A percentile compares a stretch with the other conserved stretches of the same genome.
Evolutionary conservation across 2,329 filamentous ascomycete species (phyloP).

Genomic region (Geosmithia morbida): DNA sequence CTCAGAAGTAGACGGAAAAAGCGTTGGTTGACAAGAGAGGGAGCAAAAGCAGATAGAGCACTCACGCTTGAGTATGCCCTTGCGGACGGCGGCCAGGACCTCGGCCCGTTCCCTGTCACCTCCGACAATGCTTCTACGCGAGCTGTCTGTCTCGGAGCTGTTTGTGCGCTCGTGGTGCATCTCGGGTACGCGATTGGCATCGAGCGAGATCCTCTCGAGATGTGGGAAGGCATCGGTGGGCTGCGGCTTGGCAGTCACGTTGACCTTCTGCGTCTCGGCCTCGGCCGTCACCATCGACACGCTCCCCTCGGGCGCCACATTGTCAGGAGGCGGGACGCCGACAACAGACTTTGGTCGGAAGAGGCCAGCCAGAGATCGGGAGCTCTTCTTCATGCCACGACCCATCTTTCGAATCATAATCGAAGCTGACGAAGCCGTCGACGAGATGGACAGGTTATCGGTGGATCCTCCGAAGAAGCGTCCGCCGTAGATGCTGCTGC

Average conservation of each 20-base stretch:
- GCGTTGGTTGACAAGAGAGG: too few species aligned
- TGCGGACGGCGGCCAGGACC: constrained; percentile 80
- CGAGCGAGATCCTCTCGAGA: constrained; percentile 68
- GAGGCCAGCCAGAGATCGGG: constrained; percentile 78
- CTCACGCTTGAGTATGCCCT: constrained; percentile 87
- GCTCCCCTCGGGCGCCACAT: constrained; percentile 49
- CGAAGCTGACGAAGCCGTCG: constrained; percentile 77
- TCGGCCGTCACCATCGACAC: constrained; percentile 95
- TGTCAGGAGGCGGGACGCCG: constrained; percentile 60
- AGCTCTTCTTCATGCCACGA: constrained; percentile 91
- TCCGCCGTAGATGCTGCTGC: constrained; percentile 84
- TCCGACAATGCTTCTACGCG: constrained; percentile 80
- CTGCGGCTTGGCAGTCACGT: constrained; percentile 57
- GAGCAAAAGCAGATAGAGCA: neutral
- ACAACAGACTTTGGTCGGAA: constrained; percentile 90
- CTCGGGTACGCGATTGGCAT: constrained; percentile 38
- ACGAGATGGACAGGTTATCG: constrained; percentile 86
- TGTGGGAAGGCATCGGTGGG: constrained; percentile 63
- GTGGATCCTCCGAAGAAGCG: constrained; percentile 82
- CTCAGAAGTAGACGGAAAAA: too few species aligned
- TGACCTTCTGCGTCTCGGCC: constrained; percentile 73
- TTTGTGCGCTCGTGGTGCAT: constrained; percentile 33
- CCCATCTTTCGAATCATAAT: constrained; percentile 99
- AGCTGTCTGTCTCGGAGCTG: constrained; percentile 44
- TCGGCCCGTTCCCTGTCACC: constrained; percentile 84